Base-by-base conservation (phyloP, 2,329 filamentous ascomycete genomes). In the Exophiala mesophila region DNA sequence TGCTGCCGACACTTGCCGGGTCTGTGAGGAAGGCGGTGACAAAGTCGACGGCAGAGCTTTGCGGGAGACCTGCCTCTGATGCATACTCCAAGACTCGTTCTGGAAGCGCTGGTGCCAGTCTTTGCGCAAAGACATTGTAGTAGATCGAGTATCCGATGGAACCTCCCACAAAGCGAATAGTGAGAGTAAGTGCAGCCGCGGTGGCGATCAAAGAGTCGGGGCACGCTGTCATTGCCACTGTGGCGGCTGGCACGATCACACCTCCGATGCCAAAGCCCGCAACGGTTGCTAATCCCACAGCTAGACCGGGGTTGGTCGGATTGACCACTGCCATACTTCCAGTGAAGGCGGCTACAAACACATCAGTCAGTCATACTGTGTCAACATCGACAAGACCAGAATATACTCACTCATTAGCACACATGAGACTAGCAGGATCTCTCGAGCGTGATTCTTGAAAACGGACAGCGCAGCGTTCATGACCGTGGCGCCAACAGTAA, bases 181-280 rank as follows among this genome's bases (percentile, higher is more conserved):
- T 74, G 20, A 85, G 73, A 0, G 81, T 84, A 16, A 85, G 65
- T 5, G 82, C 79, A 1, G 80, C 76, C 29, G 83, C 72, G 2
- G 81, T 85, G 5, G 79, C 82, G 47, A 86, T 84, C 3, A 85
- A 68, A 36, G 84, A 65, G 61, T 82, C 77, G 0, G 81, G 80
- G 47, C 79, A 83, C 48, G 83, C 78, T 52, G 85, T 83, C 9
- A 78, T 80, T 3, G 77, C 77, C 44, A 85, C 80, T 49, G 83
- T 80, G 1, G 77, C 78, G 1, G 77, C 74, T 0, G 81, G 81
- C 3, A 85, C 76, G 12, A 84, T 74, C 34, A 85, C 80, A 1
- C 78, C 81, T 5, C 80, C 82, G 3, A 84, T 77, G 4, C 81
- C 81, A 2, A 84, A 60, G 3, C 77, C 75, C 2, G 80, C 78